Base-by-base conservation (phyloP, 1,284 basidiomycete species). In the Neolentinus lepideus region DNA sequence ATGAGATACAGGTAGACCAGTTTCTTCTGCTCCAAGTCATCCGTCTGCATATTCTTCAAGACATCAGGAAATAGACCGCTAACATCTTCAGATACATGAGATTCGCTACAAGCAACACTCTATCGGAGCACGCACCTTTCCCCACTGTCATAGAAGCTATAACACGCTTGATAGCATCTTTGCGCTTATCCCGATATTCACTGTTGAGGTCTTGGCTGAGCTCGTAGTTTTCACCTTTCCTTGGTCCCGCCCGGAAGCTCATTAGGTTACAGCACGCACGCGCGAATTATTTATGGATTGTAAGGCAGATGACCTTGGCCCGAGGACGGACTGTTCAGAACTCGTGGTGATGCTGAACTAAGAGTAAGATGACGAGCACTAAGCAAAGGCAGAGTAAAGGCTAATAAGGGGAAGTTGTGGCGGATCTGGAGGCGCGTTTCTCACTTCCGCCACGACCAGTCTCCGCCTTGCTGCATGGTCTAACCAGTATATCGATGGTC, bases 1-100 rank as follows among this genome's bases (percentile, higher is more conserved):
- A 98, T 98, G 57, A 98, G 85, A 70, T 98, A 99, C 48, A 98
- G 84, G 67, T 99, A 99, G 24, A 98, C 96, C 48, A 99, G 88
- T 71, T 96, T 95, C 80, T 95, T 96, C 71, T 95, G 92, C 68
- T 95, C 94, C 54, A 96, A 80, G 68, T 95, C 91, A 43, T 94
- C 92, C 22, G 92, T 93, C 69, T 94, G 90, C 93, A 98, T 98
- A 73, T 98, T 98, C 81, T 98, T 98, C 68, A 99, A 86, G 24
- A 99, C 96, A 72, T 98, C 94, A 4, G 94, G 94, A 68, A 99
- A 98, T 60, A 99, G 84, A 31, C 94, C 96, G 68, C 90, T 90
- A 70, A 96, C 92, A 74, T 98, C 94, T 85, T 59, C 8, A 58
- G 22, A 26, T 50, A 65, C 61, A 19, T 64, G 59, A 54, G 66